These are phyloP conservation scores for Neurospora sp. DNA, from an alignment of 495 filamentous ascomycete species.

Conservation along the genomic window DNA sequence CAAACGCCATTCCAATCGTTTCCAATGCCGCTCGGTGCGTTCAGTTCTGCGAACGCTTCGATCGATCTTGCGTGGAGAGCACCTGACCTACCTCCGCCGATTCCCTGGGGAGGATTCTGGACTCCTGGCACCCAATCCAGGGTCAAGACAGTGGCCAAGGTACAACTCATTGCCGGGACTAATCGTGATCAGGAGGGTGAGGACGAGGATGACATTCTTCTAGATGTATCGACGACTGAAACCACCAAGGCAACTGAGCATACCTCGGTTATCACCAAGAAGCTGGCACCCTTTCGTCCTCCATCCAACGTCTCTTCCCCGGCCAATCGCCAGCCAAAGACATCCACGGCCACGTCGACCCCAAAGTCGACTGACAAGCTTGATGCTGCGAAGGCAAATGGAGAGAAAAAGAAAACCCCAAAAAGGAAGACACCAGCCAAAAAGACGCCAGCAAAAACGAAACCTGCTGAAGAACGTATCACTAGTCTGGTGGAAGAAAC, in stretches of 20 bases:
- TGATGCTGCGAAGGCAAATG: not conserved
- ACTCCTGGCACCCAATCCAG: not conserved
- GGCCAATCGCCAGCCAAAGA: not conserved
- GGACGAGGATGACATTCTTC: constrained; percentile 23
- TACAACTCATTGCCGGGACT: constrained; percentile 1
- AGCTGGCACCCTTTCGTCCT: not conserved
- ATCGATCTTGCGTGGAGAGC: constrained; percentile 17
- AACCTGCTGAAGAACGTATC: not conserved
- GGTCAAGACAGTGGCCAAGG: constrained; percentile 5
- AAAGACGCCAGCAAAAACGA: not conserved
- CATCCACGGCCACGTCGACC: not conserved
- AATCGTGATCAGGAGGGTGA: constrained; percentile 6
- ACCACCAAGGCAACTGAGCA: not conserved
- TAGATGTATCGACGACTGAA: constrained; percentile 2
- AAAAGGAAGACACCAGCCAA: not conserved
- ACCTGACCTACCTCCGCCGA: constrained; percentile 17
- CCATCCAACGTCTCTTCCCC: not conserved
- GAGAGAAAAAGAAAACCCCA: not conserved
- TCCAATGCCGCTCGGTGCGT: constrained; percentile 5
- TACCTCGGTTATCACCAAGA: not conserved
- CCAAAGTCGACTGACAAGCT: not conserved
- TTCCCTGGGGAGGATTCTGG: not conserved
- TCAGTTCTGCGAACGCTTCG: not conserved
- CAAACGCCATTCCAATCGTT: constrained; percentile 5
- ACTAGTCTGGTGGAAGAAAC: not conserved